Base-by-base conservation (phyloP, 495 filamentous ascomycete species). In the Talaromyces trachyspermus region DNA sequence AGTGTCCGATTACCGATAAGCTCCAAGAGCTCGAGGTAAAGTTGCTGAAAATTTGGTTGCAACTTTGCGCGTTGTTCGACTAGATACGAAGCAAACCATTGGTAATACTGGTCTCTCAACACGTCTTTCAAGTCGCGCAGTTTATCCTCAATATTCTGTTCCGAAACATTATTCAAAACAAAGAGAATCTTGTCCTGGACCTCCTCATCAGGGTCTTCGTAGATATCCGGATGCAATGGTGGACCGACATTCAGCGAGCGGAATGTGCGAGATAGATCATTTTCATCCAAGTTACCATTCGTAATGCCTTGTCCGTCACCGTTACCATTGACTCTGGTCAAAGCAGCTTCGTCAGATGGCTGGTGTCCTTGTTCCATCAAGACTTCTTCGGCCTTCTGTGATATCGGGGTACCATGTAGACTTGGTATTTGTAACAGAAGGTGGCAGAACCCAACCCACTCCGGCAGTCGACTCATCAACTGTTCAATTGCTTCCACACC, bases 51-150 rank as follows among this genome's bases (percentile, higher is more conserved):
- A 57, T 97, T 99, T 4, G 90, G 89, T 58, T 99, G 89, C 68
- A 92, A 76, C 66, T 95, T 97, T 9, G 92, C 94, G 11, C 91
- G 88, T 61, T 95, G 86, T 56, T 95, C 90, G 9, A 99, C 92
- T n/a, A 99, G 69, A 59, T 95, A 94, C 14, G 78, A 79, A 7
- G 92, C 92, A 54, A 99, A 97, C 92, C 92, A 99, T 59, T 92
- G 87, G 55, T 91, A 84, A 58, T 95, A 84, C 48, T 81, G 77
- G 44, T 86, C 80, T 33, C 88, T 77, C 42, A 97, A 58, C 22
- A 84, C 78, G 26, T 91, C 83, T 27, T 76, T 82, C 15, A 99
- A 75, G 46, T 92, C 88, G 30, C 71, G 71, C 51, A 86, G 79
- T 60, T 95, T 96, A 24, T 80, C 72, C 25, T 86, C 81, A 8